Base-by-base conservation (phyloP, 1,284 basidiomycete genomes). In the Kalmanozyma brasiliensis region DNA sequence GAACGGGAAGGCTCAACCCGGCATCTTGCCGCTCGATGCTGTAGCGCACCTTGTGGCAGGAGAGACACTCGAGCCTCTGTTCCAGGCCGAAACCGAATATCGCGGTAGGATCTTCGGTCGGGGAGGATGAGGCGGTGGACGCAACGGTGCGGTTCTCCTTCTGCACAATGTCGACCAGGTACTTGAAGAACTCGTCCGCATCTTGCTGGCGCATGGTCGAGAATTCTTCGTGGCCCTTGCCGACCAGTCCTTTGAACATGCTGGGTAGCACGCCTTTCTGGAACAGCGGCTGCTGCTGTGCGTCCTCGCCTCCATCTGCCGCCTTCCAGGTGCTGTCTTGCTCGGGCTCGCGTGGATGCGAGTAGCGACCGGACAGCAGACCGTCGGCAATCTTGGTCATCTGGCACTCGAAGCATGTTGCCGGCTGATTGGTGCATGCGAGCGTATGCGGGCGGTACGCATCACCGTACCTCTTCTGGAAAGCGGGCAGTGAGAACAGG, bases 191-290 rank as follows among this genome's bases (percentile, higher is more conserved):
- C 83, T 98, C 95, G 79, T 97, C 94, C 1, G 94, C 89, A 79
- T 99, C 95, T 82, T 98, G 95, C 83, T 98, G 94, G 40, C 89
- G 87, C 94, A 98, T 98, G 17, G 94, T 98, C 29, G 91, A 87
- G 78, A 98, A 98, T 84, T 98, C 95, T 47, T 89, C 88, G 78
- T 98, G 95, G 0, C 93, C 93, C 75, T 91, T 91, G 3, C 95
- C 95, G 33, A 98, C 87, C 14, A 98, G 87, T 1, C 88, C 85
- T 83, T 98, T 98, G 86, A 98, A 94, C 78, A 89, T 89, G 2
- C 86, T 86, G 0, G 95, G 96, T 34, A 87, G 87, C 48, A 98
- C 84, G 0, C 95, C 95, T 24, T 88, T 88, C 80, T 98, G 94
- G 86, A 95, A 97, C 6, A 67, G 32, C 4, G 68, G 20, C 37